Evolutionary conservation across 225 moss, liverwort and hornwort species (phyloP).

Genomic region (Physcomitrellopsis africana): DNA sequence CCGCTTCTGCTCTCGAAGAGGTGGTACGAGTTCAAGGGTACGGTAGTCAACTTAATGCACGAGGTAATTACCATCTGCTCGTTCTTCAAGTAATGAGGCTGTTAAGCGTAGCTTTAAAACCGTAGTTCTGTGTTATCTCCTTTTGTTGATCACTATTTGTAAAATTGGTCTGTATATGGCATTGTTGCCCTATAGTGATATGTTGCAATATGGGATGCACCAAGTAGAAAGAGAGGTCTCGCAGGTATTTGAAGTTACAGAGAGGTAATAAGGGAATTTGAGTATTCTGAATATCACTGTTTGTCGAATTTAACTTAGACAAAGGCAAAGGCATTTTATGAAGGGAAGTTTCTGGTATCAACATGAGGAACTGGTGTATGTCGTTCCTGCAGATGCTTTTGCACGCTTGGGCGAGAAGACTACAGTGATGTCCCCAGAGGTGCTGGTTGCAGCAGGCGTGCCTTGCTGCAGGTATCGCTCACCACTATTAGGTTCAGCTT

Average conservation of each 20-base stretch:
- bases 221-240: too few relatives aligned
- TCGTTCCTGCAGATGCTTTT: slow-evolving; percentile 67
- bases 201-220: too few relatives aligned
- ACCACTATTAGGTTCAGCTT: slow-evolving; percentile 6
- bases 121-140: too few relatives aligned
- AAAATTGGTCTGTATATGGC: too few relatives aligned
- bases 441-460: slow-evolving; percentile 85
- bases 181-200: too few relatives aligned
- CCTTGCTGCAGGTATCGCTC: slow-evolving; percentile 92
- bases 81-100: not conserved
- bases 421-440: slow-evolving; percentile 97
- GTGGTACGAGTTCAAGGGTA: slow-evolving; percentile 90
- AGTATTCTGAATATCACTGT: slow-evolving; percentile 17
- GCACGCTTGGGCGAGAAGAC: slow-evolving; percentile 97
- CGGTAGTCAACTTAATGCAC: slow-evolving; percentile 76
- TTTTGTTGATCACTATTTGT: too few relatives aligned
- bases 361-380: slow-evolving; percentile 15
- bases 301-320: slow-evolving; percentile 11
- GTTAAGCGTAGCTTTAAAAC: too few relatives aligned
- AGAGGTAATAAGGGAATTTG: not conserved
- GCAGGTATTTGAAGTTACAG: too few relatives aligned
- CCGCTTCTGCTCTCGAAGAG: slow-evolving; percentile 89
- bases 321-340: not conserved
- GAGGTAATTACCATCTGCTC: slow-evolving; percentile 54
- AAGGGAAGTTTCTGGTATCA: slow-evolving; percentile 18